Evolutionary conservation across 208 protist genomes (phyloP).

Genomic region (Wallacemonas sp.): DNA sequence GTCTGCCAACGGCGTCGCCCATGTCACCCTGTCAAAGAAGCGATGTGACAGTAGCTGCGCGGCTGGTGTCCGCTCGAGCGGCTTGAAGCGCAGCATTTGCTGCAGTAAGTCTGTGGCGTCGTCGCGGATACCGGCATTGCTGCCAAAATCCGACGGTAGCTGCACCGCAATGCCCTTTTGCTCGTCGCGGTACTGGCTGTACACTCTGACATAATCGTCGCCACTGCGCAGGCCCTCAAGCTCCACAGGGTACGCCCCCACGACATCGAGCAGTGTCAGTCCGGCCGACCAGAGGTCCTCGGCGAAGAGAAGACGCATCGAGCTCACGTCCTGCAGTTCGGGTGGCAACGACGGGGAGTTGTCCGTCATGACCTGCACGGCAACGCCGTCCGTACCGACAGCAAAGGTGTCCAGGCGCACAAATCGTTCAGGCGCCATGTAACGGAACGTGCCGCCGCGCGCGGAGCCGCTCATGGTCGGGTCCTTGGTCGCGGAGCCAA

Average conservation of each 20-base stretch:
- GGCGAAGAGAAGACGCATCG: conserved; percentile 44
- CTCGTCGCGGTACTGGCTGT: conserved; percentile 22
- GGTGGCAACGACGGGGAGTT: not conserved
- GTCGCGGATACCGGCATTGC: not conserved
- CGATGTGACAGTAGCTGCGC: conserved; percentile 63
- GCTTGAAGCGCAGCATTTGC: conserved; percentile 57
- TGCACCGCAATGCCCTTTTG: conserved; percentile 14
- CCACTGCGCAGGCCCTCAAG: conserved; percentile 15
- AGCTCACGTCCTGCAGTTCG: not conserved
- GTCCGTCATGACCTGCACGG: not conserved
- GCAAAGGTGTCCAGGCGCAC: conserved; percentile 14
- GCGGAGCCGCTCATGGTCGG: conserved; percentile 22
- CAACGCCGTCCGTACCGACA: conserved; percentile 10
- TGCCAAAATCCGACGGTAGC: conserved; percentile 1
- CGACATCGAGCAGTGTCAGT: conserved; percentile 24
- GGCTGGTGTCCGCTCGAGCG: conserved; percentile 46
- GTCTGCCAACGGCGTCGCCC: not conserved
- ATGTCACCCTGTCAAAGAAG: conserved; percentile 21
- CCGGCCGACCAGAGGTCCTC: conserved; percentile 52
- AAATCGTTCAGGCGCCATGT: conserved; percentile 75
- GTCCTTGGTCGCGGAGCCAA: conserved; percentile 50
- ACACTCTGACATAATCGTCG: conserved; percentile 25
- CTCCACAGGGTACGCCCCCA: conserved; percentile 18
- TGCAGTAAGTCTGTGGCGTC: conserved; percentile 61
- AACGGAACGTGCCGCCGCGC: conserved; percentile 50